Percentiles rank a stretch among this genome's conserved stretches.
phyloP scores from a whole-genome alignment of 805 yeast species.

The Candida vaughaniae region DNA sequence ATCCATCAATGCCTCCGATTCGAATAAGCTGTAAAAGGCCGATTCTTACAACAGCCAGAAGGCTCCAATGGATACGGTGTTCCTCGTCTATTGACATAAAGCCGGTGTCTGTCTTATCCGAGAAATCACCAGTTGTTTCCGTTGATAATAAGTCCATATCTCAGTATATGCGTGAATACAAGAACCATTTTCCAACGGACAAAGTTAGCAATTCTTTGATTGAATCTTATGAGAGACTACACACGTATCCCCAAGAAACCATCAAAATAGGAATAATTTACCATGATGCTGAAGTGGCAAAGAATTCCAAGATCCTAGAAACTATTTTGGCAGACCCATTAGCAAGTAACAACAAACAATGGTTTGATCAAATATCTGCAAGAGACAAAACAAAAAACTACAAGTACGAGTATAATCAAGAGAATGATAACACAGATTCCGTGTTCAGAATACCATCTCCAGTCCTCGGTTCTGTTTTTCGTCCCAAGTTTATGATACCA shows the following conservation, averaged over 20 bases:
- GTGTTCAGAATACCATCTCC: constrained; percentile 27
- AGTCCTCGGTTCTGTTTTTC: constrained; percentile 22
- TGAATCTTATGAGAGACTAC: constrained; percentile 12
- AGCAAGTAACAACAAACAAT: constrained; percentile 26
- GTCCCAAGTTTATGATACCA: constrained; percentile 22
- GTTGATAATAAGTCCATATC: constrained; percentile 10
- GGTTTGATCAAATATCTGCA: constrained; percentile 27
- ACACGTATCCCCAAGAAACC: constrained; percentile 14
- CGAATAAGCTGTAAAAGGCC: too few species aligned
- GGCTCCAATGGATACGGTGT: not conserved
- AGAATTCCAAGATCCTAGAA: constrained; percentile 32
- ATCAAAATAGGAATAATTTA: constrained; percentile 35
- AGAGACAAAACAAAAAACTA: constrained; percentile 22
- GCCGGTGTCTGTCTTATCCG: not conserved
- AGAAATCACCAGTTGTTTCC: not conserved
- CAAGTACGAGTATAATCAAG: constrained; percentile 17
- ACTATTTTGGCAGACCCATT: constrained; percentile 41
- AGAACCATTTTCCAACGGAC: constrained; percentile 14
- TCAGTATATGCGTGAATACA: constrained; percentile 12
- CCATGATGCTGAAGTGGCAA: constrained; percentile 20
- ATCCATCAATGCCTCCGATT: too few species aligned
- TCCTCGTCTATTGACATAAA: constrained; percentile 1
- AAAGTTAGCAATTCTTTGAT: constrained; percentile 10
- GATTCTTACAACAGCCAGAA: too few species aligned
- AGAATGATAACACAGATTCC: constrained; percentile 10